Evolutionary conservation across 352 stramenopile genomes (phyloP), one percentile per base, ranked within the genome.

Genomic region (Globisporangium cylindrosporum): DNA sequence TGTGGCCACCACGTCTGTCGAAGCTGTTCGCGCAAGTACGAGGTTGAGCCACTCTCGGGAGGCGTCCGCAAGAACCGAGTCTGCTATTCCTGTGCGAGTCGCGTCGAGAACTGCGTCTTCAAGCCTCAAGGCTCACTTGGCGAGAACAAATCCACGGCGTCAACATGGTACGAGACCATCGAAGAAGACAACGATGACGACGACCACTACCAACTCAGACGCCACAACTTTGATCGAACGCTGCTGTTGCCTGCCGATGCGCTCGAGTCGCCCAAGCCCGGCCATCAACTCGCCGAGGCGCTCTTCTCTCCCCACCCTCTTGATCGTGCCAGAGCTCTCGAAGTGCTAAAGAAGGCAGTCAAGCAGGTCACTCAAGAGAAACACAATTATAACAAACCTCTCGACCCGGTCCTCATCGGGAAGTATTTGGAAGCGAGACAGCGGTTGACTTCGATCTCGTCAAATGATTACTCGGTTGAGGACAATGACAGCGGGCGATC

Each of bases 1-100:
- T 93, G 85, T 36, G 81, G 75, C 1, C 72, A 88, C 22, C 67
- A 79, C 20, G 80, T 90, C 46, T 93, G 85, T 14, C 81, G 82
- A 12, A 70, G 85, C 22, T 91, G 82, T 66, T 90, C 77, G 18
- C 74, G 76, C 48, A 90, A 90, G 70, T 85, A 89, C 68, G 83
- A 91, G 15, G 80, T 93, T 8, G 85, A 93, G 66, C 68, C 78
- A 4, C 41, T 83, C 24, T 70, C 75, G 0, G 78, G 75, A 34
- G 70, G 66, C 61, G 73, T 91, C 24, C 81, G 77, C 20, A 79
- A 86, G 49, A 82, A 76, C 60, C 82, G 85, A 58, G 76, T 91
- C 61, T 93, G 85, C 62, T 51, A 62, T 53, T 22, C 49, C 49
- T 60, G 65, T 29, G 56, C 73, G 24, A 38, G 43, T 59, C 68